Evolutionary conservation across 1,139 yeast species (phyloP).

Genomic region (Candida frijolesensis): DNA sequence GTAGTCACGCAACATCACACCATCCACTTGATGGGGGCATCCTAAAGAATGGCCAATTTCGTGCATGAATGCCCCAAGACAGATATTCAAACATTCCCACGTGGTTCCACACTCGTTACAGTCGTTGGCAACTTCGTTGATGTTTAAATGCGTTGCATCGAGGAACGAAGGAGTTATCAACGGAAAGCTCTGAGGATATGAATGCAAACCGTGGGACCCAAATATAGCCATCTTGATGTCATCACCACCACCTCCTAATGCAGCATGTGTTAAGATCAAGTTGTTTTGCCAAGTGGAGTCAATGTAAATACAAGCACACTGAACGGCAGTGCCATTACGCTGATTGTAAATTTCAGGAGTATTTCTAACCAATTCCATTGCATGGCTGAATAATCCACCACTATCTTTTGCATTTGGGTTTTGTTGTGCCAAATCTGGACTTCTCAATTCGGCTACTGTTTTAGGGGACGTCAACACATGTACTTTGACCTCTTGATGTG

Average conservation of each 20-base stretch:
- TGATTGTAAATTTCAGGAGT: slow-evolving; percentile 32
- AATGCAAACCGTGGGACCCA: slow-evolving; percentile 89
- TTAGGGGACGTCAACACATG: slow-evolving; percentile 71
- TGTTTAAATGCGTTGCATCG: slow-evolving; percentile 67
- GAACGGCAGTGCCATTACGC: slow-evolving; percentile 47
- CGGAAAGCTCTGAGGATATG: slow-evolving; percentile 85
- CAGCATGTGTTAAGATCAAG: slow-evolving; percentile 85
- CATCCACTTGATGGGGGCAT: slow-evolving; percentile 87
- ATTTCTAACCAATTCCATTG: slow-evolving; percentile 63
- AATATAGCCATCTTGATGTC: slow-evolving; percentile 79
- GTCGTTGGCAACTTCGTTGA: slow-evolving; percentile 83
- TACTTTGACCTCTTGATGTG: slow-evolving; percentile 71
- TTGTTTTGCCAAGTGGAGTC: slow-evolving; percentile 84
- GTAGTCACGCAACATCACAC: slow-evolving; percentile 90
- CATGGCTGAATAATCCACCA: slow-evolving; percentile 79
- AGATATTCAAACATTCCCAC: slow-evolving; percentile 88
- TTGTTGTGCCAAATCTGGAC: slow-evolving; percentile 86
- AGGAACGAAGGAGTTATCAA: slow-evolving; percentile 67
- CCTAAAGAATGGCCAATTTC: slow-evolving; percentile 92
- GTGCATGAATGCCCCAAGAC: slow-evolving; percentile 93
- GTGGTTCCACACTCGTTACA: slow-evolving; percentile 79
- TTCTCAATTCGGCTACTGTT: slow-evolving; percentile 71
- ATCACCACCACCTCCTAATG: slow-evolving; percentile 85
- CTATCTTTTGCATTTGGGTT: slow-evolving; percentile 68
- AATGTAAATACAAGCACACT: slow-evolving; percentile 81